phyloP scores from a whole-genome alignment of 176 grass and related monocot species.

The Oryza longistaminata region DNA sequence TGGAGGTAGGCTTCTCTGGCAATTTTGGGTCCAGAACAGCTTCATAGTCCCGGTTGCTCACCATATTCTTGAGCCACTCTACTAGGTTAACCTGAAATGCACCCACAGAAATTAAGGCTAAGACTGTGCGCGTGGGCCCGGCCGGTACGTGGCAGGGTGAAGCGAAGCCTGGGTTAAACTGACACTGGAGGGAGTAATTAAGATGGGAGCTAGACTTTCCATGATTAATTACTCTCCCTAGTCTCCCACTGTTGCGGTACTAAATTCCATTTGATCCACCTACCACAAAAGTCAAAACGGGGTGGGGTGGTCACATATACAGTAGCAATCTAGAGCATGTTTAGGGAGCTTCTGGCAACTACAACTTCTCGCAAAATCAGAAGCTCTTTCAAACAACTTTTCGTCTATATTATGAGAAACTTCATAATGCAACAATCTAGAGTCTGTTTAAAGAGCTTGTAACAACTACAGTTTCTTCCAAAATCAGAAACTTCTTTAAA shows the following conservation, averaged over 20 bases:
- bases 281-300: not conserved
- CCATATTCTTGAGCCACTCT: slow-evolving; percentile 95
- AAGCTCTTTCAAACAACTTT: too few relatives aligned
- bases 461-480: too few relatives aligned
- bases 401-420: too few relatives aligned
- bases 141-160: not conserved
- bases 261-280: not conserved
- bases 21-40: slow-evolving; percentile 77
- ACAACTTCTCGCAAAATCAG: too few relatives aligned
- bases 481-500: too few relatives aligned
- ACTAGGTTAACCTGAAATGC: slow-evolving; percentile 81
- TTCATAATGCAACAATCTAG: too few relatives aligned
- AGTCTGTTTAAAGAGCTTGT: too few relatives aligned
- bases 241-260: not conserved
- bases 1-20: slow-evolving; percentile 73
- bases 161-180: slow-evolving; percentile 12
- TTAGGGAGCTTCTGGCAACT: too few relatives aligned
- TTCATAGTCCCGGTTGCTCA: slow-evolving; percentile 77
- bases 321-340: too few relatives aligned
- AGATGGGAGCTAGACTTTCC: not conserved
- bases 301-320: not conserved
- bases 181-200: not conserved
- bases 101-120: not conserved
- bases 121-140: not conserved
- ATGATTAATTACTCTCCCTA: not conserved